phyloP scores from a whole-genome alignment of 2,329 filamentous ascomycete species.

The Thelonectria blattea region DNA sequence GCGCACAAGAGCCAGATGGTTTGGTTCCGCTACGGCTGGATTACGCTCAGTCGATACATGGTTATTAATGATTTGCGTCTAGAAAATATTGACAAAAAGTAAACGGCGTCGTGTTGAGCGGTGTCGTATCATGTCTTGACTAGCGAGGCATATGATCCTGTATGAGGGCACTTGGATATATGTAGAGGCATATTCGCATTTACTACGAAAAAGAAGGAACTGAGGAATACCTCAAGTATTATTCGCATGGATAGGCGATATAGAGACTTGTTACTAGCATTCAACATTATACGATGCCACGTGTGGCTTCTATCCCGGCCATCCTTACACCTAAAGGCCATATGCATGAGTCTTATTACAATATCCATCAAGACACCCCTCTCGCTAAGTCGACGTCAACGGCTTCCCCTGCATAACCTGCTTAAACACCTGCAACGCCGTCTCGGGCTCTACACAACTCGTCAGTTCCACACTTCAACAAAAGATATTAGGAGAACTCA shows the following conservation, averaged over 20 bases:
- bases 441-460: constrained; percentile 31
- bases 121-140: no score
- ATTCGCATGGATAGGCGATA: no score
- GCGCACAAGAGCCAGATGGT: constrained; percentile 97
- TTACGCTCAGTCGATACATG: constrained; percentile 91
- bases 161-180: no score
- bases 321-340: not conserved
- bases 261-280: no score
- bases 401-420: constrained; percentile 35
- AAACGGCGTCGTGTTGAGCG: not conserved
- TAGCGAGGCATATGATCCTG: no score
- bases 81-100: constrained; percentile 46
- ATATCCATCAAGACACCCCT: not conserved
- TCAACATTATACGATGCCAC: not conserved
- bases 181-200: no score
- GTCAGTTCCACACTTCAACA: no score
- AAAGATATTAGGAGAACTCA: constrained; percentile 18
- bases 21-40: constrained; percentile 98
- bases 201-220: no score
- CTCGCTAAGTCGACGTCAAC: constrained; percentile 26
- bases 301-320: not conserved
- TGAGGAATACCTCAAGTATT: no score
- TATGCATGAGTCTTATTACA: not conserved
- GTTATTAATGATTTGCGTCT: constrained; percentile 83
- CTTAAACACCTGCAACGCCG: constrained; percentile 37